Base-by-base conservation (phyloP, 176 grass and related monocot genomes). In the Aegilops speltoides region DNA sequence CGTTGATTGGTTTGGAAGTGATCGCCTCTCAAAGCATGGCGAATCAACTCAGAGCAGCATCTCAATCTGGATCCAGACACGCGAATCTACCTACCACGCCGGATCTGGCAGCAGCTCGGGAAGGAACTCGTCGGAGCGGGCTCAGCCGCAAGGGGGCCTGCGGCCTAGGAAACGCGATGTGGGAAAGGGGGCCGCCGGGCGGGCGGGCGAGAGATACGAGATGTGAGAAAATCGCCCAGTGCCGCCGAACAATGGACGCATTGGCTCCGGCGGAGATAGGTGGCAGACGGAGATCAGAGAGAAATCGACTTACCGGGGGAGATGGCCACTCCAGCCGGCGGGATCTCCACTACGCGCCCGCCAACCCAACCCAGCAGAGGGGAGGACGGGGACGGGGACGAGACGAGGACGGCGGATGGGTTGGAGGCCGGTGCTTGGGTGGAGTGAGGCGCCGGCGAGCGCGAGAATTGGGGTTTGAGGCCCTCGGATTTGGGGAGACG, bases 341-440 rank as follows among this genome's bases (percentile, higher is more conserved):
- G 56, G 77, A 79, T 79, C 77, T 40, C 77, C 77, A 25, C 77
- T 79, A 57, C 34, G 36, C 57, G 57, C 33, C 34, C 57, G 57
- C 33, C 57, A 25, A 16, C 59, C 54, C 57, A 64, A 41, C 60
- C 22, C 2, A 16, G 54, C n/a, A 0, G 54, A 79, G 20, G 32
- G 54, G 76, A 5, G 11, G 56, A 25, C 8, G 23, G 11, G 10
- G 28, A 26, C 25, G 2, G 17, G 10, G 52, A 9, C 31, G 76
- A 17, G 45, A 15, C 45, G 45, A 48, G 45, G 50, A 7, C 50
- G 50, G 4, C 13, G 4, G 76, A n/a, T 22, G 31, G 50, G 0
- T 46, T 34, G 0, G 54, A 10, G 32, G 76, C 22, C 54, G 32
- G 20, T 9, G 54, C 20, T 62, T 41, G 56, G 57, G 34, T 41